These are phyloP conservation scores for Camelina hispida DNA, from an alignment of 345 rosid species.

Conservation along the genomic window DNA sequence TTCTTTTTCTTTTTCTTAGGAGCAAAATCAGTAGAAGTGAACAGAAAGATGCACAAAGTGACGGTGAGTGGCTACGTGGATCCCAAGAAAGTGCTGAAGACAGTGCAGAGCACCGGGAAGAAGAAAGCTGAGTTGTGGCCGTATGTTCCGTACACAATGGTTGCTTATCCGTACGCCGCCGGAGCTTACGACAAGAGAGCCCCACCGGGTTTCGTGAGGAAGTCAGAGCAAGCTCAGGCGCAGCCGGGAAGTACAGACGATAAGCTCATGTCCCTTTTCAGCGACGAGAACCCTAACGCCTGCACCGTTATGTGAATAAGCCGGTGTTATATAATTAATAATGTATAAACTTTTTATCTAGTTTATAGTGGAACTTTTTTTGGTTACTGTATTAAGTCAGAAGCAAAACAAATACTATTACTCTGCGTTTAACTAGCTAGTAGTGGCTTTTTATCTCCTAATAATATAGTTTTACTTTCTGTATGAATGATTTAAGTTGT, in stretches of 20 bases:
- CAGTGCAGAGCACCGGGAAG: constrained; percentile 41
- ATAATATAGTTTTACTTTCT: neutral
- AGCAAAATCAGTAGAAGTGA: constrained; percentile 45
- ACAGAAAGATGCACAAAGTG: constrained; percentile 44
- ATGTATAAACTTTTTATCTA: neutral
- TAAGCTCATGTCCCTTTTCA: constrained; percentile 43
- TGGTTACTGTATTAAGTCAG: constrained; percentile 2
- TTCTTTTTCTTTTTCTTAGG: constrained; percentile 16
- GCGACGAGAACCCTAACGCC: constrained; percentile 49
- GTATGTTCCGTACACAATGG: constrained; percentile 47
- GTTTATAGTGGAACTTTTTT: constrained; percentile 9
- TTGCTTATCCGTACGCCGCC: constrained; percentile 45
- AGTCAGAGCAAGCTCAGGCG: constrained; percentile 42
- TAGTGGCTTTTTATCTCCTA: neutral
- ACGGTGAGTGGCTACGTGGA: constrained; percentile 48
- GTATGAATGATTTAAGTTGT: neutral
- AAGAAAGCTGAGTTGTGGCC: constrained; percentile 49
- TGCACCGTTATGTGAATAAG: constrained; percentile 41
- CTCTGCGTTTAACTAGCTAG: neutral
- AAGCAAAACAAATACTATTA: constrained; percentile 21
- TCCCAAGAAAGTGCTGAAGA: constrained; percentile 41
- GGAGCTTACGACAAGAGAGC: constrained; percentile 49
- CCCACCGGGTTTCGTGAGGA: constrained; percentile 45
- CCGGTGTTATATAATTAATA: neutral
- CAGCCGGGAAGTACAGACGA: constrained; percentile 46